Evolutionary conservation across 495 filamentous ascomycete species (phyloP).

Genomic region (Glonium stellatum): DNA sequence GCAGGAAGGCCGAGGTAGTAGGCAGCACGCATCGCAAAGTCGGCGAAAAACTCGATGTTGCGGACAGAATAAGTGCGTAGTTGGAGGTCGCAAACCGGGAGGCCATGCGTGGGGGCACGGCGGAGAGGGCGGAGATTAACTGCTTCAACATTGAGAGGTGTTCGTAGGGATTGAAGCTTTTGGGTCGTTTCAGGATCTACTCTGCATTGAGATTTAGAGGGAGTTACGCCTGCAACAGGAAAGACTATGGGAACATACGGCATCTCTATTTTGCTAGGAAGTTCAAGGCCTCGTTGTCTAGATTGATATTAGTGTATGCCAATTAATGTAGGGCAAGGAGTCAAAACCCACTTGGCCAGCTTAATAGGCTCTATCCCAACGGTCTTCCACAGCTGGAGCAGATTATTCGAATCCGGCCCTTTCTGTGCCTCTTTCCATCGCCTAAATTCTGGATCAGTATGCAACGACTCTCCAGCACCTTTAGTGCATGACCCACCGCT

Average conservation of each 20-base stretch:
- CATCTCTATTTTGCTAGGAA: slow-evolving; percentile 11
- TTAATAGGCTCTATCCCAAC: slow-evolving; percentile 23
- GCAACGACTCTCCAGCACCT: not conserved
- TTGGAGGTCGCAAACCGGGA: slow-evolving; percentile 85
- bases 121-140: slow-evolving; percentile 80
- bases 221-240: too few relatives aligned
- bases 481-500: not conserved
- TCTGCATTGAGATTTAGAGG: not conserved
- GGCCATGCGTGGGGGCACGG: slow-evolving; percentile 60
- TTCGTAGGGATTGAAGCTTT: slow-evolving; percentile 42
- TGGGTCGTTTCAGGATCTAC: slow-evolving; percentile 13
- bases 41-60: slow-evolving; percentile 88
- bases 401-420: slow-evolving; percentile 13
- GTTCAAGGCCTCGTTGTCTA: slow-evolving; percentile 20
- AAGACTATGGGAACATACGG: not conserved
- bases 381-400: slow-evolving; percentile 25
- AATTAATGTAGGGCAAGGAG: not conserved
- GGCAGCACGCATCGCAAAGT: slow-evolving; percentile 89
- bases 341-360: slow-evolving; percentile 19
- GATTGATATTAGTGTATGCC: not conserved
- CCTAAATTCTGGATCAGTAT: slow-evolving; percentile 9
- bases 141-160: slow-evolving; percentile 73
- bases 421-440: slow-evolving; percentile 14
- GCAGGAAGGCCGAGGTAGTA: slow-evolving; percentile 89
- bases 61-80: slow-evolving; percentile 84